Conservation (phyloP, 345 rosid species). For the Eucalyptus urophylla region DNA sequence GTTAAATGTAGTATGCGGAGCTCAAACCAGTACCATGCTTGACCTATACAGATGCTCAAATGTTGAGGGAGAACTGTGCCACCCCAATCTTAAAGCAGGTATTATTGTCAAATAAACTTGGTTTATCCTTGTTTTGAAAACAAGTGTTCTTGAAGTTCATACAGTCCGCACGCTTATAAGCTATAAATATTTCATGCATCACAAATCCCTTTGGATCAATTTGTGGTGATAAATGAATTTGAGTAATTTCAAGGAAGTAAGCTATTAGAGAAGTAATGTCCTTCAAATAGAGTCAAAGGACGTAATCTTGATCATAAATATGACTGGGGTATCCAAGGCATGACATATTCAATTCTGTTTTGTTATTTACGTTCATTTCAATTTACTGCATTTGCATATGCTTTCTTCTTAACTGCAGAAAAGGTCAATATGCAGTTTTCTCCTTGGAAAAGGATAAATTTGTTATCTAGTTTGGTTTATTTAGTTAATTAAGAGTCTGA, state of each 20-base stretch:
- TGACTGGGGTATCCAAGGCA: background rate
- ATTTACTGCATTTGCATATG: background rate
- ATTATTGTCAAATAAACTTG: background rate
- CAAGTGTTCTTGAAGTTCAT: background rate
- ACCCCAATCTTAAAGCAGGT: constrained; percentile 95
- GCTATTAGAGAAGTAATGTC: background rate
- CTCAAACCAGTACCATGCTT: constrained; percentile 93
- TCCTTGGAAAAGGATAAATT: background rate
- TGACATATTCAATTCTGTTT: background rate
- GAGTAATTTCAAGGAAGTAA: background rate
- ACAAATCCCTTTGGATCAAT: background rate
- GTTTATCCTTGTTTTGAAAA: background rate
- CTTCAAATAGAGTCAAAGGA: background rate
- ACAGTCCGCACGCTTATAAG: background rate
- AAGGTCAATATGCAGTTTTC: background rate
- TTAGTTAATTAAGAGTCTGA: background rate
- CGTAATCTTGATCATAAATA: background rate
- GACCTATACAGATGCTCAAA: constrained; percentile 69
- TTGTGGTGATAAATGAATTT: background rate
- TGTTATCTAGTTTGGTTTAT: background rate
- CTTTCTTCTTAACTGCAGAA: background rate
- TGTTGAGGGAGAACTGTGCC: constrained; percentile 56
- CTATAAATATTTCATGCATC: background rate
- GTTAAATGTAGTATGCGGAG: constrained; percentile 71
- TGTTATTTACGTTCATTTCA: background rate